A percentile compares a stretch with the other conserved stretches of the same genome.
These are phyloP conservation scores for Cadophora gregata DNA, from an alignment of 2,329 filamentous ascomycete genomes.

Conservation along the genomic window DNA sequence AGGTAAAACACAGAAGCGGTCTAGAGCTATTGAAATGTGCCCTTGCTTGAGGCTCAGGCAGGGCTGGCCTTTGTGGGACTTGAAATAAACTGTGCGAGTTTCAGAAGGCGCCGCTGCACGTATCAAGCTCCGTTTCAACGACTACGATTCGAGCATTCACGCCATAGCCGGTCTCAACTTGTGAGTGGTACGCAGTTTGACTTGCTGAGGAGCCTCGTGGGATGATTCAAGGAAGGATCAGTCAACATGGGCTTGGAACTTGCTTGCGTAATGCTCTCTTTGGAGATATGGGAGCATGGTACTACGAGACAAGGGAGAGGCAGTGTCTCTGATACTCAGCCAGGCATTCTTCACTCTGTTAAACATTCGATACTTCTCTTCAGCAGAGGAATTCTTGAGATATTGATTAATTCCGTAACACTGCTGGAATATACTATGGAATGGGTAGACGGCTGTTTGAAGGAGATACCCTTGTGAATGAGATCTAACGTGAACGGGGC, in stretches of 20 bases:
- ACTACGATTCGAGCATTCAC: conserved; percentile 10
- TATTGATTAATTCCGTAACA: not conserved
- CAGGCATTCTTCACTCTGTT: not conserved
- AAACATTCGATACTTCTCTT: not conserved
- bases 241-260: not conserved
- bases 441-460: not conserved
- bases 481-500: not conserved
- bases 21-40: conserved; percentile 1
- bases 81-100: not conserved
- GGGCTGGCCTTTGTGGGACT: conserved; percentile 6
- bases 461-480: not conserved
- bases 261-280: not conserved
- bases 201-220: conserved; percentile 4
- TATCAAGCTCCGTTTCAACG: conserved; percentile 18
- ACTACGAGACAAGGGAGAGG: not conserved
- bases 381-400: not conserved
- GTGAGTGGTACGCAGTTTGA: not conserved
- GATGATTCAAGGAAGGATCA: not conserved
- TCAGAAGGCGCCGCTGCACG: conserved; percentile 3
- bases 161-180: conserved; percentile 6
- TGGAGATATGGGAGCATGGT: not conserved
- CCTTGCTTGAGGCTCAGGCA: conserved; percentile 2
- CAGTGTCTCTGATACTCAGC: not conserved
- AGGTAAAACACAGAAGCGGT: not conserved
- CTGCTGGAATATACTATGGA: not conserved